Percentiles rank a stretch among this genome's conserved stretches.
phyloP scores from a whole-genome alignment of 2,329 filamentous ascomycete species.

The Botryotinia calthae region DNA sequence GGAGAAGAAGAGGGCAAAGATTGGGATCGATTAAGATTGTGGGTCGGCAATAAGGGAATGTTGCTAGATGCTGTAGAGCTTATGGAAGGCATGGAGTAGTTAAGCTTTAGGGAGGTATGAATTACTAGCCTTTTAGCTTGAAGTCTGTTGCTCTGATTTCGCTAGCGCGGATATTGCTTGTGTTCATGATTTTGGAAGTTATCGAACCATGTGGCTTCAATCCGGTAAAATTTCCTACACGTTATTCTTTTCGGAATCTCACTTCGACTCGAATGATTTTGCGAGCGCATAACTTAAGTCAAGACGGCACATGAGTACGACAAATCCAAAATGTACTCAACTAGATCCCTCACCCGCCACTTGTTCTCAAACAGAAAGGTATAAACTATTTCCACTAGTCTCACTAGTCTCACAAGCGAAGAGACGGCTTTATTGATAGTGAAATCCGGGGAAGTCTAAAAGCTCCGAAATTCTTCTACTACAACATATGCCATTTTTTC shows the following conservation, averaged over 20 bases:
- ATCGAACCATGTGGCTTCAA: background rate
- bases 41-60: slow-evolving; percentile 81
- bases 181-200: background rate
- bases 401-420: background rate
- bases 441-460: background rate
- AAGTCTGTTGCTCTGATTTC: slow-evolving; percentile 10
- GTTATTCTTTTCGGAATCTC: background rate
- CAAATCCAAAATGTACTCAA: background rate
- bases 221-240: background rate
- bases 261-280: background rate
- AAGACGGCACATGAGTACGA: background rate
- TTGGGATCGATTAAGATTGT: slow-evolving; percentile 83
- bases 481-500: background rate
- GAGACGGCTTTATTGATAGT: background rate
- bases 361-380: background rate
- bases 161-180: background rate
- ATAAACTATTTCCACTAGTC: background rate
- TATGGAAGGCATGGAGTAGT: slow-evolving; percentile 76
- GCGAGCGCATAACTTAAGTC: slow-evolving; percentile 1
- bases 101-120: slow-evolving; percentile 3
- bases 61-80: slow-evolving; percentile 83
- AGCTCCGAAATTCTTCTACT: background rate
- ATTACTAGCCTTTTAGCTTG: background rate
- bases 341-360: background rate
- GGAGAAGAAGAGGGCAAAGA: slow-evolving; percentile 90